These are phyloP conservation scores for Oxytropis ochrocephala DNA, from an alignment of 306 rosid species.

Conservation along the genomic window DNA sequence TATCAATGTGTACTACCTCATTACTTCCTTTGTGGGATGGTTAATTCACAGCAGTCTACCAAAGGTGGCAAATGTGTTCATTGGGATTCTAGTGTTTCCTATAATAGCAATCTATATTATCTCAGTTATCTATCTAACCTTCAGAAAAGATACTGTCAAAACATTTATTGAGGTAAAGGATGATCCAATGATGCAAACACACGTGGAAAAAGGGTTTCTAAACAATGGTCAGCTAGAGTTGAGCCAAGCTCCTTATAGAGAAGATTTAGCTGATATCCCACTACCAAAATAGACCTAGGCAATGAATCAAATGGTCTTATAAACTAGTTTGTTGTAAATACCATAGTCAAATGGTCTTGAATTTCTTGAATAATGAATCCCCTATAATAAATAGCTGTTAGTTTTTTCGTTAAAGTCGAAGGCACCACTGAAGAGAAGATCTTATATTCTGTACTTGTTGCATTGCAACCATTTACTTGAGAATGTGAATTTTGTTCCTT, in stretches of 20 bases:
- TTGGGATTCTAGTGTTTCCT: conserved; percentile 74
- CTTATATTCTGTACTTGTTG: neutral
- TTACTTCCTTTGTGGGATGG: conserved; percentile 68
- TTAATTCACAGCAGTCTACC: conserved; percentile 55
- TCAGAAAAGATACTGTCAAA: conserved; percentile 56
- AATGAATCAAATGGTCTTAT: neutral
- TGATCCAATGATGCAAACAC: conserved; percentile 38
- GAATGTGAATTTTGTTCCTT: neutral
- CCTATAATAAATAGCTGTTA: neutral
- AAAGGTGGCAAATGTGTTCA: conserved; percentile 54
- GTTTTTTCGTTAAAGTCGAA: neutral
- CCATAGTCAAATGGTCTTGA: neutral
- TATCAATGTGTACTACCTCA: conserved; percentile 76
- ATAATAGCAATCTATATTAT: conserved; percentile 53
- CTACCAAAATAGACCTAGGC: conserved; percentile 28
- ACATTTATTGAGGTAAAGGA: conserved; percentile 41
- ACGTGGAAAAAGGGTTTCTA: conserved; percentile 44
- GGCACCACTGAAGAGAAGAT: neutral
- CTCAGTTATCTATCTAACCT: conserved; percentile 52
- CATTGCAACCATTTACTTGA: neutral
- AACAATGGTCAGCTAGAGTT: conserved; percentile 20
- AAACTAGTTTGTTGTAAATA: neutral
- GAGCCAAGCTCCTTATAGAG: conserved; percentile 39
- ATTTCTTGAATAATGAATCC: conserved; percentile 4
- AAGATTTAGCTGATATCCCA: conserved; percentile 56